Base-by-base conservation (phyloP, 257 asterid species). In the Thymus mandschuricus region DNA sequence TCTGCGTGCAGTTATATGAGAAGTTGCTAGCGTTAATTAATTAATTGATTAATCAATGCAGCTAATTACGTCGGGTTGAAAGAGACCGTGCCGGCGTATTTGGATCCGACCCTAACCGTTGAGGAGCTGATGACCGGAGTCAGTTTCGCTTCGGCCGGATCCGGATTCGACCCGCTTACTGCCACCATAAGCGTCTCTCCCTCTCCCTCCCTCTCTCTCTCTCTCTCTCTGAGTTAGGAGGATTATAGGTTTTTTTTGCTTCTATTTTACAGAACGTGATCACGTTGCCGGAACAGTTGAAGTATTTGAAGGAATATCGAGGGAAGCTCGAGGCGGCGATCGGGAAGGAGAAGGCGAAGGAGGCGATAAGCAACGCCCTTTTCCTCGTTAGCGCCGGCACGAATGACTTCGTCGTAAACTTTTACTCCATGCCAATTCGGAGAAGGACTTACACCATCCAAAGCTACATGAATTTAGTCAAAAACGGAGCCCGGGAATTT, bases 61-160 rank as follows among this genome's bases (percentile, higher is more conserved):
- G 98, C 95, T 38, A 56, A 69, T 34, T 82, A 92, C 72, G 34
- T 88, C 12, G 96, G 96, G 10, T 34, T 86, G 31, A 90, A 92
- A 69, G 88, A 86, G 6, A 66, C 66, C 41, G 88, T 90, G 63
- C 97, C 97, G 30, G 82, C 96, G 10, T 92, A 84, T 72, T 68
- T 90, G 74, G 92, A 90, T 78, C 89, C 93, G 5, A 77, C 64
- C 0, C 86, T 88, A 31, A 81, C 66, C 72, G 68, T 33, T 44
- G 76, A 86, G 10, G 97, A 90, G 12, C 86, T 87, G 33, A 69
- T 70, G 50, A 85, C 60, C 61, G 98, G 98, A 50, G 97, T 90
- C 82, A 88, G 96, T 76, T 92, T 92, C 66, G 98, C 96, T 13
- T 92, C 97, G 15, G 95, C 97, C 6, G 96, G 92, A 61, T 82